These are phyloP conservation scores for Echium plantagineum DNA, from an alignment of 257 asterid species.

Conservation along the genomic window DNA sequence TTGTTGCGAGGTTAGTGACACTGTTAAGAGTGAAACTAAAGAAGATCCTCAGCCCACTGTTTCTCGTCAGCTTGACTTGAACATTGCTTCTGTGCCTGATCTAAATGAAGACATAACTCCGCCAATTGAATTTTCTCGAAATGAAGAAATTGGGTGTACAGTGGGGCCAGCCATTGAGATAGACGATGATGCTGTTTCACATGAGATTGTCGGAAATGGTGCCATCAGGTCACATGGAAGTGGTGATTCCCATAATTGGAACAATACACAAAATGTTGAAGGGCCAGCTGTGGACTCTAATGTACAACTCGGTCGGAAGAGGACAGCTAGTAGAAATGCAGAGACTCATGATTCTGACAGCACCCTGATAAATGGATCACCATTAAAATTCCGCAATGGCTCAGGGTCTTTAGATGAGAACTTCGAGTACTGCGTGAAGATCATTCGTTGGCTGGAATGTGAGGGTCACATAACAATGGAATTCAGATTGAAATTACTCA, in stretches of 20 bases:
- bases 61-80: constrained; percentile 50
- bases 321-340: constrained; percentile 35
- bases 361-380: constrained; percentile 77
- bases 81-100: constrained; percentile 57
- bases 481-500: constrained; percentile 72
- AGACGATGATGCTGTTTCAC: constrained; percentile 38
- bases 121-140: constrained; percentile 42
- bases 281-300: constrained; percentile 52
- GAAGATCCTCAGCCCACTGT: constrained; percentile 28
- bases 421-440: constrained; percentile 74
- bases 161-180: constrained; percentile 32
- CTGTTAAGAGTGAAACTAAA: constrained; percentile 25
- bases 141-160: constrained; percentile 40
- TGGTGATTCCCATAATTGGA: constrained; percentile 40
- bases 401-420: constrained; percentile 62
- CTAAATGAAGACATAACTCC: constrained; percentile 56
- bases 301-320: constrained; percentile 41
- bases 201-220: constrained; percentile 26
- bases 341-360: constrained; percentile 84
- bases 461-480: constrained; percentile 71
- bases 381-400: constrained; percentile 29
- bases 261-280: constrained; percentile 35
- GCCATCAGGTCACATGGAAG: constrained; percentile 24
- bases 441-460: constrained; percentile 85
- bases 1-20: constrained; percentile 19